A percentile compares a stretch with the other conserved stretches of the same genome.
These are phyloP conservation scores for Botrytis fabae DNA, from an alignment of 2,329 filamentous ascomycete genomes.

Conservation along the genomic window DNA sequence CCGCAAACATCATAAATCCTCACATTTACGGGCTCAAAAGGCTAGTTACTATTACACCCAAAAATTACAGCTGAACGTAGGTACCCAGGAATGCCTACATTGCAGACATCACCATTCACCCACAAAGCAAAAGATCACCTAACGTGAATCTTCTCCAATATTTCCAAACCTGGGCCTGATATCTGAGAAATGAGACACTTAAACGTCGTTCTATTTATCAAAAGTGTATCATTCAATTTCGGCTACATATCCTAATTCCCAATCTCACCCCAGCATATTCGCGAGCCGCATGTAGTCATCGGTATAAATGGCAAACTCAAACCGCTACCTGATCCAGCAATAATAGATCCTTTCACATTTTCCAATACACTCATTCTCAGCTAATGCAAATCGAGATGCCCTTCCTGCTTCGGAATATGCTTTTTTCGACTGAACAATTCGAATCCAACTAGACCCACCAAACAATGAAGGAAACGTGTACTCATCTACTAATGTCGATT, in stretches of 20 bases:
- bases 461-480: background rate
- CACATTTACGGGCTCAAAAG: background rate
- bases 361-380: background rate
- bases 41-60: accelerated
- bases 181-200: background rate
- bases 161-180: background rate
- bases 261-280: background rate
- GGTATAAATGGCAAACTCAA: background rate
- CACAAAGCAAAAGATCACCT: too few relatives aligned
- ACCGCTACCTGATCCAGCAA: accelerated
- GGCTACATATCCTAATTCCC: background rate
- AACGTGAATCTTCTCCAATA: background rate
- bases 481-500: background rate
- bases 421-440: accelerated
- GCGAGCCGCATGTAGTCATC: background rate
- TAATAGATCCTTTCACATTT: background rate
- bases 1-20: background rate
- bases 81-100: too few relatives aligned
- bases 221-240: background rate
- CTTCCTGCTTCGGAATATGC: background rate
- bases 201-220: background rate
- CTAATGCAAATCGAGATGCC: background rate
- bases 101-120: too few relatives aligned
- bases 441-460: background rate
- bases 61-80: accelerated